Conservation (phyloP, 176 grass and related monocot genomes). For the Ananas comosus region DNA sequence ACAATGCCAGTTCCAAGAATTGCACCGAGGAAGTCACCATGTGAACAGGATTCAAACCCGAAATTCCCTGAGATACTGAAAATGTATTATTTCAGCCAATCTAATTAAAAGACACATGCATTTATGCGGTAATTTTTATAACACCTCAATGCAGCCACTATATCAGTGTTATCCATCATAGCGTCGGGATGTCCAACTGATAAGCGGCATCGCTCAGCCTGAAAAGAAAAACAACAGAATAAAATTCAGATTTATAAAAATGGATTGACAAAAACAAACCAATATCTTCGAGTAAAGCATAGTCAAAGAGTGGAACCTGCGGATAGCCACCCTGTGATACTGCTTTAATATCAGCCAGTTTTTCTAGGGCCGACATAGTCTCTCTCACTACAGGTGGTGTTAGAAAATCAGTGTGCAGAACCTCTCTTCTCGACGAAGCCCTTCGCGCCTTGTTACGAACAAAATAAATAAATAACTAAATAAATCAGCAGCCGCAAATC, state of each 20-base stretch:
- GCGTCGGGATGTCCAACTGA: slow-evolving; percentile 62
- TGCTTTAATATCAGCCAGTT: slow-evolving; percentile 60
- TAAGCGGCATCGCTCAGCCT: slow-evolving; percentile 82
- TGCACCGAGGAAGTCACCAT: slow-evolving; percentile 91
- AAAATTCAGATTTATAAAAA: slow-evolving; percentile 10
- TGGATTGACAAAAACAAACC: slow-evolving; percentile 2
- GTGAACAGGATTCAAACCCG: slow-evolving; percentile 70
- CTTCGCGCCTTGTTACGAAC: slow-evolving; percentile 38
- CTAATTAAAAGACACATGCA: slow-evolving; percentile 16
- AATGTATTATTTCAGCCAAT: slow-evolving; percentile 25
- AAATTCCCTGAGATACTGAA: slow-evolving; percentile 91
- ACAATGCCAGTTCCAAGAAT: slow-evolving; percentile 77
- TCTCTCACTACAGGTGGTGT: slow-evolving; percentile 67
- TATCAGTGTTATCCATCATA: slow-evolving; percentile 70
- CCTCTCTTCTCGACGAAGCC: slow-evolving; percentile 51
- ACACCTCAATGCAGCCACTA: slow-evolving; percentile 90
- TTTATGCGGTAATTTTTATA: slow-evolving; percentile 18
- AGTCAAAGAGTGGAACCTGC: slow-evolving; percentile 37
- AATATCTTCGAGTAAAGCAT: slow-evolving; percentile 4
- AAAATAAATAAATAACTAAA: not conserved
- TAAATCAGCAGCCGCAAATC: slow-evolving; percentile 4
- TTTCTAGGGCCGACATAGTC: slow-evolving; percentile 56
- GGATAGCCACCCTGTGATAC: slow-evolving; percentile 91
- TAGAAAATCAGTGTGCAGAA: slow-evolving; percentile 75
- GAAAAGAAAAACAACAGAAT: slow-evolving; percentile 19